Evolutionary conservation across 176 grass and related monocot species (phyloP), one percentile per base, ranked within the genome.

Genomic region (Microstegium vimineum): DNA sequence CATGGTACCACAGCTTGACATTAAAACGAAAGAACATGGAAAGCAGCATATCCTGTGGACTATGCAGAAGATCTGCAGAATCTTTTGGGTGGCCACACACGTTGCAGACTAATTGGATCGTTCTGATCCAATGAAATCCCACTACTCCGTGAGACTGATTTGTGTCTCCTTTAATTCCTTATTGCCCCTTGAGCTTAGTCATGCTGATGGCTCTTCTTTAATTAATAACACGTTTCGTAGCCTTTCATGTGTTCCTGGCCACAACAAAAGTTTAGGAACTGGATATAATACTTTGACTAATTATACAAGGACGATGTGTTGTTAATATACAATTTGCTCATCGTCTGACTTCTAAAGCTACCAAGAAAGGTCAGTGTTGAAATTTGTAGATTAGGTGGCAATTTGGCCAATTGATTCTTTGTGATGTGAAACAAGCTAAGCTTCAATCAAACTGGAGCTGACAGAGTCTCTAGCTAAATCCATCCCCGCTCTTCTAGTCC

Each of bases 341-440:
- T 42, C 62, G 4, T 27, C 76, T 84, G 82, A 77, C 73, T 69
- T 84, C 20, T 28, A 57, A 45, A 28, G 37, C 38, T 63, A 36
- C 42, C 42, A 11, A 18, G 62, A 33, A 35, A 5, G 30, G 52
- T 37, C 51, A 62, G 36, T 71, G 22, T 46, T 36, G 5, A 45
- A 35, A 59, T 46, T 20, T 23, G 10, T 69, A 71, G 10, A 36
- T 69, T 23, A 26, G 47, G 28, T 49, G 28, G 23, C 66, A 62
- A 71, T 51, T 78, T 64, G 66, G 22, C 75, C 17, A 51, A 17
- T 79, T 72, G 56, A 71, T 61, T 11, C 70, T 73, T 52, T 71
- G 33, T 40, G 36, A 62, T 22, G 66, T 18, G 23, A 38, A 79
- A 28, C 16, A 79, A 79, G n/a, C n/a, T n/a, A n/a, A n/a, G 71